Conservation (phyloP, 768 basidiomycete genomes). For the Suillus decipiens region DNA sequence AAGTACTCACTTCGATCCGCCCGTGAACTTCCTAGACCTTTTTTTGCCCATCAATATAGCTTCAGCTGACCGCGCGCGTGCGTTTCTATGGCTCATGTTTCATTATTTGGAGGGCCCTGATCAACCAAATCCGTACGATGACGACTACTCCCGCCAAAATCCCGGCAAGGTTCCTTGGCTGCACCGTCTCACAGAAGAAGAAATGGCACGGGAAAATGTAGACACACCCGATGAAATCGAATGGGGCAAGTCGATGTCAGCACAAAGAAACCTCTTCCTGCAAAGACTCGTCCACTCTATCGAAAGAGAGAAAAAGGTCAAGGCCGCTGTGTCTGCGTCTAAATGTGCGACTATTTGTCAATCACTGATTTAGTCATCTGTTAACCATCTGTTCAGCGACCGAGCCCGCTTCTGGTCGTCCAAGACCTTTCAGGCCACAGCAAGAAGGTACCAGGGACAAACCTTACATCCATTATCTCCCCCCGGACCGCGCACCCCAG, state of each 20-base stretch:
- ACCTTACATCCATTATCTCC: constrained; percentile 36
- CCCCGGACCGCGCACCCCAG: constrained; percentile 27
- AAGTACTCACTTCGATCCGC: constrained; percentile 71
- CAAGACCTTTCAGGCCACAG: constrained; percentile 25
- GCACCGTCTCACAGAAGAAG: constrained; percentile 52
- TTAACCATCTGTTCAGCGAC: constrained; percentile 16
- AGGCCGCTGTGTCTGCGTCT: constrained; percentile 35
- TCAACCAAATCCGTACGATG: constrained; percentile 72
- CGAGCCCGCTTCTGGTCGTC: constrained; percentile 28
- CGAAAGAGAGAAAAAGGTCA: constrained; percentile 53
- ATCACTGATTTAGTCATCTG: neutral
- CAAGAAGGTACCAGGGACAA: constrained; percentile 31
- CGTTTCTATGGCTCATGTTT: constrained; percentile 83
- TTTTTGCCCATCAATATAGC: constrained; percentile 78
- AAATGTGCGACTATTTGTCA: constrained; percentile 25
- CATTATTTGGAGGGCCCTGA: constrained; percentile 74
- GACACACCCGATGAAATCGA: constrained; percentile 77
- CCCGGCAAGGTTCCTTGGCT: constrained; percentile 67
- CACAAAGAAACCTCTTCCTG: constrained; percentile 68
- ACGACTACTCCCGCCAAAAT: constrained; percentile 57
- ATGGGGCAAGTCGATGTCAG: constrained; percentile 77
- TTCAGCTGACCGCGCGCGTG: constrained; percentile 71
- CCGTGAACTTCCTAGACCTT: constrained; percentile 77
- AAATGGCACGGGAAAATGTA: constrained; percentile 68
- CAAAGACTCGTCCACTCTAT: constrained; percentile 62